These are phyloP conservation scores for Paracamarosporium sp. DNA, from an alignment of 2,329 filamentous ascomycete species.

Conservation along the genomic window DNA sequence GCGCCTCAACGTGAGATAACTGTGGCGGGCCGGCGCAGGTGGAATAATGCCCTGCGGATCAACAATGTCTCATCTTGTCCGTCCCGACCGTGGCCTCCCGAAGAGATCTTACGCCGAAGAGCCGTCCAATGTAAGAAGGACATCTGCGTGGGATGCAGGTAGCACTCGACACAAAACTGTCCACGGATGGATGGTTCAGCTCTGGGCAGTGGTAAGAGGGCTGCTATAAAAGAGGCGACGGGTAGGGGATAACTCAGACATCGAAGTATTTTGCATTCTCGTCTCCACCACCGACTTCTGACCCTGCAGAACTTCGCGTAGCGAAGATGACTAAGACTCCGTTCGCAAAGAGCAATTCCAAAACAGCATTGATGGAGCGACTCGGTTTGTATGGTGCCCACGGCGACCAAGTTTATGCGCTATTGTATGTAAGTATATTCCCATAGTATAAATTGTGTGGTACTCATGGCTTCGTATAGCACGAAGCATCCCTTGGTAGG, in stretches of 20 bases:
- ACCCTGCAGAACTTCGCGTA: background rate
- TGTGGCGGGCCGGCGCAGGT: constrained; percentile 26
- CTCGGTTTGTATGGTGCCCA: constrained; percentile 43
- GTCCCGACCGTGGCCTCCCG: constrained; percentile 15
- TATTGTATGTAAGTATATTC: constrained; percentile 47
- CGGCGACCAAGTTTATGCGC: constrained; percentile 47
- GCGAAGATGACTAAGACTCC: constrained; percentile 24
- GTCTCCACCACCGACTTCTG: background rate
- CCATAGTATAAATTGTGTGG: background rate
- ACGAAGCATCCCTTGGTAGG: constrained; percentile 52
- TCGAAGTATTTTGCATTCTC: background rate
- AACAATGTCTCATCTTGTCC: constrained; percentile 23
- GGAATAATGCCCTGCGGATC: constrained; percentile 15
- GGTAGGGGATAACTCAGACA: background rate
- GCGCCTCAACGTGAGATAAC: constrained; percentile 24
- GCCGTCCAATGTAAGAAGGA: constrained; percentile 12
- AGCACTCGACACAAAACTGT: background rate
- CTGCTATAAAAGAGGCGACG: background rate
- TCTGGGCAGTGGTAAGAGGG: background rate
- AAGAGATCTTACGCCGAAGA: constrained; percentile 22
- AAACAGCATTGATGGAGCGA: constrained; percentile 51
- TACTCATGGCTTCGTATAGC: constrained; percentile 33
- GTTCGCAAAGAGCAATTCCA: constrained; percentile 54
- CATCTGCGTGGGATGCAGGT: background rate
- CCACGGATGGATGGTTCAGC: background rate